Conservation (phyloP, 768 basidiomycete species). For the Cystofilobasidium macerans region DNA sequence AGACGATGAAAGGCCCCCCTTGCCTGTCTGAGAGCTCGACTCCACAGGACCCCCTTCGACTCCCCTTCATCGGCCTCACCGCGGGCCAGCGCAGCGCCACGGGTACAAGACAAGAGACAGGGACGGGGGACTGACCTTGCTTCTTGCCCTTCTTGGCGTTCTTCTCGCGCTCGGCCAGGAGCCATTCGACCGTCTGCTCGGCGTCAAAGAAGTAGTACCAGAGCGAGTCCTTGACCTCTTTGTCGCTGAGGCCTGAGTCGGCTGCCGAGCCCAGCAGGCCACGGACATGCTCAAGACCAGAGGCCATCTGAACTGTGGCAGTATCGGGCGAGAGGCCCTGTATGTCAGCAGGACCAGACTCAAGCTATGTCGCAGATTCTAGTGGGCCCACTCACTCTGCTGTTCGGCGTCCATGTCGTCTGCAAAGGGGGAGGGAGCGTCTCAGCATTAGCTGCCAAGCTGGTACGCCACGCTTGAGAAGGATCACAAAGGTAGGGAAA, state of each 20-base stretch:
- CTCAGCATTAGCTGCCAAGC: not conserved
- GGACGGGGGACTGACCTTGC: slow-evolving; percentile 57
- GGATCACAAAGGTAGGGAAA: not conserved
- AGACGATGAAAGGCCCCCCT: too few relatives aligned
- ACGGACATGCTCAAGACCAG: slow-evolving; percentile 59
- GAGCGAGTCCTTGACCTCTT: slow-evolving; percentile 61
- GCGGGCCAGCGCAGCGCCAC: not conserved
- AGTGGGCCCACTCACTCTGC: slow-evolving; percentile 47
- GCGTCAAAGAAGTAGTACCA: slow-evolving; percentile 85
- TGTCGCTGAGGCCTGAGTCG: slow-evolving; percentile 58
- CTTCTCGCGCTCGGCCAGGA: slow-evolving; percentile 47
- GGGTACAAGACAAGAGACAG: not conserved
- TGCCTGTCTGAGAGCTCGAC: not conserved
- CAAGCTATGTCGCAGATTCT: not conserved
- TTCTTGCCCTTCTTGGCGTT: slow-evolving; percentile 55
- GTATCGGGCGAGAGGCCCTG: slow-evolving; percentile 30
- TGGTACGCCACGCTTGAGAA: not conserved
- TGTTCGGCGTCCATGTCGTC: slow-evolving; percentile 68
- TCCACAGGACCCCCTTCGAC: not conserved
- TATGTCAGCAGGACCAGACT: not conserved
- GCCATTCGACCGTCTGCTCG: slow-evolving; percentile 61
- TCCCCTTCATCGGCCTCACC: not conserved
- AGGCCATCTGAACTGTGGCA: slow-evolving; percentile 55
- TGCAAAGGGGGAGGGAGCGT: slow-evolving; percentile 5
- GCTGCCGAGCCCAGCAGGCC: slow-evolving; percentile 52